Evolutionary conservation across 139 green algal genomes (phyloP), one percentile per base, ranked within the genome.

Genomic region (Gonium pectorale): DNA sequence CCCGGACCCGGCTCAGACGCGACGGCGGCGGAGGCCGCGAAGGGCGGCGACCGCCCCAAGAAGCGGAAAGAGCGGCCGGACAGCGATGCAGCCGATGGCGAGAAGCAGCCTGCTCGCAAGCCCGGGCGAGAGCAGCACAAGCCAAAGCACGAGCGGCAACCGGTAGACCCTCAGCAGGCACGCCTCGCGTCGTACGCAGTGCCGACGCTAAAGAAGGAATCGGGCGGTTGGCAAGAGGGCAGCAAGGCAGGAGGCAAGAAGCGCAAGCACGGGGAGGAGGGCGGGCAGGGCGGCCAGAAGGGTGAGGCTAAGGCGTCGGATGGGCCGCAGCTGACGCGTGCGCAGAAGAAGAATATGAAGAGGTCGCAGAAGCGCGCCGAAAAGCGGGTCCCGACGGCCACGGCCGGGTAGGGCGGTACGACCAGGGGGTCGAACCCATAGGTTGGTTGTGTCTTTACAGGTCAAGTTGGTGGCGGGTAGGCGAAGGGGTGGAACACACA

Each of bases 271-370:
- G n/a, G 24, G 22, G 51, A 49, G 40, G 3, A 71, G 17, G 40
- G 31, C 29, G 5, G 2, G 40, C 29, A 35, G 3, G 29, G 41
- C 6, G 27, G 63, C 31, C n/a, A n/a, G n/a, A n/a, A n/a, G n/a
- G 71, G 64, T 26, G 29, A 77, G 59, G 64, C 83, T 33, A 54
- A 37, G 37, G 51, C 60, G 74, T 41, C 38, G 40, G 79, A 74
- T n/a, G 74, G 80, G 38, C 27, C 59, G 27, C 26, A 75, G 66
- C 64, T 97, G 54, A 91, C 88, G 3, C 95, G 93, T 80, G 93
- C 93, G n/a, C 85, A 93, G 67, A 87, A 88, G 63, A 97, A 97
- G 87, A 96, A 96, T 54, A 38, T 96, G 72, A 92, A 90, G 87
- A 85, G 95, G 0, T 35, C 84, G 21, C 38, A 87, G 67, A 95